A percentile compares a stretch with the other conserved stretches of the same genome.
Evolutionary conservation across 257 asterid species (phyloP).

Genomic region (Capsicum baccatum): DNA sequence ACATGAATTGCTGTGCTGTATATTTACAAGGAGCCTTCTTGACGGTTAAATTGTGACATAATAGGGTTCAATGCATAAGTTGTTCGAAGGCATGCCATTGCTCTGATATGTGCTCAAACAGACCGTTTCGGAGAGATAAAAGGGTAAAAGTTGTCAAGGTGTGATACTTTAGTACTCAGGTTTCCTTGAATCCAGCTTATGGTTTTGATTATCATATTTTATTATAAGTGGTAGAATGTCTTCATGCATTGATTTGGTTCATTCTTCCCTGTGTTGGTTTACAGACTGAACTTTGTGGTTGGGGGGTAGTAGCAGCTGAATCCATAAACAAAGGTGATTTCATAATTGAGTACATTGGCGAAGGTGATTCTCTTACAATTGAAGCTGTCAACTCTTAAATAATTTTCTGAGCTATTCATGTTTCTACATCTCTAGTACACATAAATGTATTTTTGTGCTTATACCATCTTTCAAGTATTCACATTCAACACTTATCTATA

Average conservation of each 20-base stretch:
- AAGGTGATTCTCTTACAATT: constrained; percentile 60
- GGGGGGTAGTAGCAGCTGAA: constrained; percentile 97
- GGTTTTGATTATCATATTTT: not conserved
- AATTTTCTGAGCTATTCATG: not conserved
- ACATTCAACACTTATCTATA: not conserved
- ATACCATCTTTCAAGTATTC: not conserved
- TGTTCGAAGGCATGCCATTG: constrained; percentile 93
- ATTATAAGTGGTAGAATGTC: not conserved
- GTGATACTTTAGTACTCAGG: constrained; percentile 36
- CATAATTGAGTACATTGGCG: constrained; percentile 90
- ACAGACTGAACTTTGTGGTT: constrained; percentile 93
- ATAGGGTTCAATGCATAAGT: constrained; percentile 90
- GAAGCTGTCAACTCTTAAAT: constrained; percentile 18
- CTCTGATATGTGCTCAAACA: constrained; percentile 73
- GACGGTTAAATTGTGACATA: constrained; percentile 30
- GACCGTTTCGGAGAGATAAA: constrained; percentile 83
- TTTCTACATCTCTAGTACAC: not conserved
- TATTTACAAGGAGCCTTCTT: constrained; percentile 20
- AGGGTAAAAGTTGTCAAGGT: constrained; percentile 82
- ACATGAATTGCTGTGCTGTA: not conserved
- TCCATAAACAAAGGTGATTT: constrained; percentile 74
- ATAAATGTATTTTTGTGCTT: not conserved
- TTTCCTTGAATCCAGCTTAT: not conserved
- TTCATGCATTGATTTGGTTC: constrained; percentile 10
- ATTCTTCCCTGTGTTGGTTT: constrained; percentile 37